A percentile compares a stretch with the other conserved stretches of the same genome.
These are phyloP conservation scores for Cercospora janseana DNA, from an alignment of 2,329 filamentous ascomycete genomes.

Conservation along the genomic window DNA sequence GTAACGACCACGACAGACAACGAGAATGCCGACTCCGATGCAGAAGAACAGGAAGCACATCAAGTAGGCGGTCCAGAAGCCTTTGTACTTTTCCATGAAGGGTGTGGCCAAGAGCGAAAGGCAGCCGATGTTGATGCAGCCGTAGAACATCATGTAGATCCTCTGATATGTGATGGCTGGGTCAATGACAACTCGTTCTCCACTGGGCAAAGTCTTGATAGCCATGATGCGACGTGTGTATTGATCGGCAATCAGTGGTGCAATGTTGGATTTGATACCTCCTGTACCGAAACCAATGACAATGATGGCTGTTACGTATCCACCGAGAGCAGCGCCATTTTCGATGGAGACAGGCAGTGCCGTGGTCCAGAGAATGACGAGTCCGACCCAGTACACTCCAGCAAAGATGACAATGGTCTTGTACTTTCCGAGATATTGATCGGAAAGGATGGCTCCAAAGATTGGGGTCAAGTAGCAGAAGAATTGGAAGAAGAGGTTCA, in stretches of 20 bases:
- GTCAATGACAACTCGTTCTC: slow-evolving; percentile 49
- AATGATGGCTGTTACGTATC: slow-evolving; percentile 62
- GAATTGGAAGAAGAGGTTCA: slow-evolving; percentile 51
- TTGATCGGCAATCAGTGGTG: slow-evolving; percentile 51
- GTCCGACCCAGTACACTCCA: slow-evolving; percentile 62
- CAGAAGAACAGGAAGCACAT: slow-evolving; percentile 63
- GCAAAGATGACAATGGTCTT: slow-evolving; percentile 67
- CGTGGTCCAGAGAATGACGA: slow-evolving; percentile 64
- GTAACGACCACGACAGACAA: slow-evolving; percentile 39
- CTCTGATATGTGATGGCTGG: slow-evolving; percentile 49
- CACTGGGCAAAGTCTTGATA: slow-evolving; percentile 40
- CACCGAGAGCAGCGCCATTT: slow-evolving; percentile 59
- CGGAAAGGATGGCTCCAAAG: slow-evolving; percentile 55
- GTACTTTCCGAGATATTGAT: slow-evolving; percentile 68
- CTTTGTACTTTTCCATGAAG: slow-evolving; percentile 65
- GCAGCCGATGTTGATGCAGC: slow-evolving; percentile 71
- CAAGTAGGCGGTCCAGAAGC: slow-evolving; percentile 65
- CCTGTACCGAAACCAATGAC: slow-evolving; percentile 74
- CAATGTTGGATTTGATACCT: slow-evolving; percentile 78
- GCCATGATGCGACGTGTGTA: slow-evolving; percentile 44
- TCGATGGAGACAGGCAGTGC: slow-evolving; percentile 63
- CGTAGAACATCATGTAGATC: slow-evolving; percentile 65
- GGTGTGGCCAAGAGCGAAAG: slow-evolving; percentile 66
- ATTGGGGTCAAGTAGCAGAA: slow-evolving; percentile 52
- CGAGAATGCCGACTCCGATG: slow-evolving; percentile 57